Base-by-base conservation (phyloP, 805 yeast species). In the Metahyphopichia silvanorum region DNA sequence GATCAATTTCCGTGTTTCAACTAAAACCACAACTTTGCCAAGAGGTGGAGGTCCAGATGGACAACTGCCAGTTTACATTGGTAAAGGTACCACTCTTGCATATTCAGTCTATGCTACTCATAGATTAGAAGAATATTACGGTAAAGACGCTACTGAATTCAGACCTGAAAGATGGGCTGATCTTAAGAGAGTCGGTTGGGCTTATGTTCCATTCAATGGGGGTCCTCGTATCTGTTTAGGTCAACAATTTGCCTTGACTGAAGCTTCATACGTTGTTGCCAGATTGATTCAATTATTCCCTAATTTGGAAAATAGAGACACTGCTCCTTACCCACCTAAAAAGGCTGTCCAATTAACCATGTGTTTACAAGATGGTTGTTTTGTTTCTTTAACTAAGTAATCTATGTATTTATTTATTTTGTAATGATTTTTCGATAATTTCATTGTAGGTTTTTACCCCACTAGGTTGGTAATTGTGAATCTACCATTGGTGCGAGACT, bases 191-290 rank as follows among this genome's bases (percentile, higher is more conserved):
- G 53, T 59, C 31, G 65, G 69, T 2, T 71, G 77, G 74, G 71
- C 69, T 8, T 73, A 66, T 49, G 52, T 73, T 32, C 78, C 78
- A 18, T 73, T 73, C 51, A 71, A 71, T 39, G 76, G 77, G 25
- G 79, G 79, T 3, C 79, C 79, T 16, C 54, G 79, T 40, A 71
- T 74, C 36, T 74, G 79, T 43, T 57, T 74, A 37, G 79, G 79
- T 25, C 78, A 73, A 57, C 78, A 74, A 50, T 72, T 71, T 53
- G 79, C 79, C 2, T 62, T 73, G 14, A 71, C 76, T 17, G 78
- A 74, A 51, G 75, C 76, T n/a, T 59, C 70, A 15, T 73, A 71
- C 47, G 57, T 63, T 12, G 44, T 66, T 17, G 59, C 59, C 16
- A 57, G 76, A 43, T 47, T 71, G 25, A 40, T 46, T 8, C 59